Evolutionary conservation across 805 yeast species (phyloP).

Genomic region (Candida nanaspora): DNA sequence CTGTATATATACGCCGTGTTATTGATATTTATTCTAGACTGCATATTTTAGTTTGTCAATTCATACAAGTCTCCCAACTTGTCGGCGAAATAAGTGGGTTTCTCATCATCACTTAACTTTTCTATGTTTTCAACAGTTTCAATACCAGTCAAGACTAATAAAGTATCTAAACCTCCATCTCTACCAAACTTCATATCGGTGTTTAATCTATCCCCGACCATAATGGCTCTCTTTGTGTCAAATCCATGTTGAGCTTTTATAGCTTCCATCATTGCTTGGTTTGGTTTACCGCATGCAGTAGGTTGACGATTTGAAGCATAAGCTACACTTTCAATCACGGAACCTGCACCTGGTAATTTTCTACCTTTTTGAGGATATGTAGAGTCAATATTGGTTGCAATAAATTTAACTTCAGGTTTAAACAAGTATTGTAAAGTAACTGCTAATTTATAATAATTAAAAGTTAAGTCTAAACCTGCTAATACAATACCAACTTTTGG

Average conservation of each 20-base stretch:
- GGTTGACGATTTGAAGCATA: slow-evolving; percentile 78
- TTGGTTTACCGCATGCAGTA: slow-evolving; percentile 89
- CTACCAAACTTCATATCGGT: slow-evolving; percentile 93
- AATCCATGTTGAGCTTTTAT: slow-evolving; percentile 60
- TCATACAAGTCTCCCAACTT: slow-evolving; percentile 75
- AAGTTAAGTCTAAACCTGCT: slow-evolving; percentile 71
- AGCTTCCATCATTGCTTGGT: slow-evolving; percentile 82
- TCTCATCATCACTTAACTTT: slow-evolving; percentile 28
- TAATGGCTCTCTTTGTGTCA: slow-evolving; percentile 58
- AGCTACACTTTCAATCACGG: slow-evolving; percentile 72
- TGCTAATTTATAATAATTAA: slow-evolving; percentile 80
- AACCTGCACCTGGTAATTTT: slow-evolving; percentile 92
- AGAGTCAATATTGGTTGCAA: slow-evolving; percentile 93
- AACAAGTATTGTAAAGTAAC: slow-evolving; percentile 74
- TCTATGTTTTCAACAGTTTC: slow-evolving; percentile 64
- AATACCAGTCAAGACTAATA: slow-evolving; percentile 87
- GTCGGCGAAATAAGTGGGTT: slow-evolving; percentile 64
- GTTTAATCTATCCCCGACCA: slow-evolving; percentile 94
- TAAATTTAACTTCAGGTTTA: slow-evolving; percentile 58
- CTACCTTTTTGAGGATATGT: slow-evolving; percentile 88
- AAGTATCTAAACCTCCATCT: slow-evolving; percentile 79
- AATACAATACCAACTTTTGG: slow-evolving; percentile 79
- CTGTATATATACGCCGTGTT: too few species aligned
- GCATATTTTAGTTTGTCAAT: slow-evolving; percentile 17
- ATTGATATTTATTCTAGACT: background rate